These are phyloP conservation scores for Hibiscus syriacus DNA, from an alignment of 345 rosid species.

Conservation along the genomic window DNA sequence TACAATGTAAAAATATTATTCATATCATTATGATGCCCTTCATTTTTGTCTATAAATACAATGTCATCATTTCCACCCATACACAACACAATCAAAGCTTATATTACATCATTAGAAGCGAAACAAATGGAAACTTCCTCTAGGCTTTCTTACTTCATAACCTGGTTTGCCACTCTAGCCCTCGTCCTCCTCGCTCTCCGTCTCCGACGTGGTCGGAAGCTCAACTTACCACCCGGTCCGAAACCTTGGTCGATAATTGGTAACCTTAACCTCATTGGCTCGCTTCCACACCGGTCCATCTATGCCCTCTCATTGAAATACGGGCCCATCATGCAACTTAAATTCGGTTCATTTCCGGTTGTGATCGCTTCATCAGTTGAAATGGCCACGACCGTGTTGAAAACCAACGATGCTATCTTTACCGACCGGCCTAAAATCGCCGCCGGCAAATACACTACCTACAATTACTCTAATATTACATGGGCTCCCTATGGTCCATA, in stretches of 20 bases:
- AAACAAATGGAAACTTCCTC: background rate
- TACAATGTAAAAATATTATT: too few species aligned
- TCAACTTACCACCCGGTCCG: slow-evolving; percentile 54
- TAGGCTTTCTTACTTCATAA: slow-evolving; percentile 4
- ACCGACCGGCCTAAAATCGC: slow-evolving; percentile 39
- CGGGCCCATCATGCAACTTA: slow-evolving; percentile 52
- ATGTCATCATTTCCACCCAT: too few species aligned
- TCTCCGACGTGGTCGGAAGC: slow-evolving; percentile 25
- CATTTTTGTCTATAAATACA: too few species aligned
- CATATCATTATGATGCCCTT: too few species aligned
- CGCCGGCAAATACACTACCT: slow-evolving; percentile 63
- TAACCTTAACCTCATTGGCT: slow-evolving; percentile 54
- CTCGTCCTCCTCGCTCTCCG: slow-evolving; percentile 28
- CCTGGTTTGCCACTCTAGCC: slow-evolving; percentile 29
- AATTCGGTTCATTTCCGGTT: slow-evolving; percentile 46
- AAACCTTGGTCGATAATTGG: slow-evolving; percentile 65
- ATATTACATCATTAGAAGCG: background rate
- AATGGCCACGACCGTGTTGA: slow-evolving; percentile 44
- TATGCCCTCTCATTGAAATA: slow-evolving; percentile 46
- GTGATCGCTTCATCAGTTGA: slow-evolving; percentile 49
- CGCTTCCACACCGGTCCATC: slow-evolving; percentile 59
- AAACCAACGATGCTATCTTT: slow-evolving; percentile 44
- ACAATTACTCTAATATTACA: slow-evolving; percentile 49
- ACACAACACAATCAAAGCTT: too few species aligned
- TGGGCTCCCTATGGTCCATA: slow-evolving; percentile 66